These are phyloP conservation scores for Paspalum vaginatum DNA, from an alignment of 176 grass and related monocot genomes.

Conservation along the genomic window DNA sequence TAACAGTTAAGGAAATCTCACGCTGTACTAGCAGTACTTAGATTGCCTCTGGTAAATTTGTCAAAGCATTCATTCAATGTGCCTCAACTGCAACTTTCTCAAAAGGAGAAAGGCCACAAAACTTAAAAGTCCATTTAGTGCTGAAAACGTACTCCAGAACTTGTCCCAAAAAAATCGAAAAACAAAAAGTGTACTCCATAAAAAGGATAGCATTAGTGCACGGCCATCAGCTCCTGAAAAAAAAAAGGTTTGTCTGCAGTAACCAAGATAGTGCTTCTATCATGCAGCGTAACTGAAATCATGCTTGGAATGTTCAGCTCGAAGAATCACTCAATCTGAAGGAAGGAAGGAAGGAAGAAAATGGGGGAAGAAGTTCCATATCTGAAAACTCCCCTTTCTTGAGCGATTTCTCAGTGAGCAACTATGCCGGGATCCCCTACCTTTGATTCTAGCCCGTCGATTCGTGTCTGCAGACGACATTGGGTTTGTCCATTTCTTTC, in stretches of 20 bases:
- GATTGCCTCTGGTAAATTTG: constrained; percentile 31
- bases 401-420: background rate
- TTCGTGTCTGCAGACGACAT: background rate
- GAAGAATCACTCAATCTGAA: background rate
- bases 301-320: constrained; percentile 11
- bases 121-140: constrained; percentile 30
- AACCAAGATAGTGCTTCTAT: background rate
- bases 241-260: background rate
- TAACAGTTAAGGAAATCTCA: background rate
- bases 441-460: background rate
- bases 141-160: constrained; percentile 27
- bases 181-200: background rate
- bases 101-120: constrained; percentile 5
- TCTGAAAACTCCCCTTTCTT: background rate
- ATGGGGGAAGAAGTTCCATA: background rate
- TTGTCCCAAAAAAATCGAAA: background rate
- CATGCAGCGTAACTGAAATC: background rate
- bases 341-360: background rate
- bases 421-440: constrained; percentile 25
- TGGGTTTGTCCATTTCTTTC: background rate
- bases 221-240: background rate
- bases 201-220: constrained; percentile 24
- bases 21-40: constrained; percentile 13
- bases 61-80: constrained; percentile 48
- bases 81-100: constrained; percentile 26